phyloP scores from a whole-genome alignment of 345 rosid species.

The Ricinus communis region DNA sequence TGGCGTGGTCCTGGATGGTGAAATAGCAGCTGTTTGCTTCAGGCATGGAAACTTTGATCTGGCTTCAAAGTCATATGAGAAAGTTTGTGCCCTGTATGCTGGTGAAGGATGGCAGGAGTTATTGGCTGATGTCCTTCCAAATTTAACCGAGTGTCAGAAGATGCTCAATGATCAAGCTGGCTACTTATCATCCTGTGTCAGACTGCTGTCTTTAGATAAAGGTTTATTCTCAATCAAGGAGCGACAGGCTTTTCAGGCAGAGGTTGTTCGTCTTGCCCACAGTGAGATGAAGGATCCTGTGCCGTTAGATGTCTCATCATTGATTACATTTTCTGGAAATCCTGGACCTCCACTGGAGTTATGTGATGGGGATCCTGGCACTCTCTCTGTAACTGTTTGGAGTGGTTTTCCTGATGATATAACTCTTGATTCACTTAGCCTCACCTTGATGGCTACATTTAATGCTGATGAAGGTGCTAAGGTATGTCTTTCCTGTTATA shows the following conservation, averaged over 20 bases:
- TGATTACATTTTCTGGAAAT: conserved; percentile 93
- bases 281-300: conserved; percentile 94
- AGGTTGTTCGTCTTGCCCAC: conserved; percentile 84
- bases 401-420: conserved; percentile 98
- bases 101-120: conserved; percentile 99
- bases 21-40: conserved; percentile 93
- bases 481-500: conserved; percentile 45
- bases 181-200: conserved; percentile 88
- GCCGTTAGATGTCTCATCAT: conserved; percentile 87
- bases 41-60: conserved; percentile 81
- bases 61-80: conserved; percentile 97
- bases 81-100: conserved; percentile 91
- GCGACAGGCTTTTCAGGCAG: conserved; percentile 90
- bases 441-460: conserved; percentile 81
- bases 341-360: conserved; percentile 79
- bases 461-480: conserved; percentile 86
- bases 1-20: conserved; percentile 97
- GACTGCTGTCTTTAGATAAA: conserved; percentile 86
- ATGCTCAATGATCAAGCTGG: conserved; percentile 90
- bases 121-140: conserved; percentile 90
- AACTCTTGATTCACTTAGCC: conserved; percentile 86
- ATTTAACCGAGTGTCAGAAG: conserved; percentile 94
- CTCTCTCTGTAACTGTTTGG: conserved; percentile 83
- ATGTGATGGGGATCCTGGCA: conserved; percentile 96
- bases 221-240: conserved; percentile 77